A percentile compares a stretch with the other conserved stretches of the same genome.
phyloP scores from a whole-genome alignment of 2,329 filamentous ascomycete species.

The Cladosporium sp. region DNA sequence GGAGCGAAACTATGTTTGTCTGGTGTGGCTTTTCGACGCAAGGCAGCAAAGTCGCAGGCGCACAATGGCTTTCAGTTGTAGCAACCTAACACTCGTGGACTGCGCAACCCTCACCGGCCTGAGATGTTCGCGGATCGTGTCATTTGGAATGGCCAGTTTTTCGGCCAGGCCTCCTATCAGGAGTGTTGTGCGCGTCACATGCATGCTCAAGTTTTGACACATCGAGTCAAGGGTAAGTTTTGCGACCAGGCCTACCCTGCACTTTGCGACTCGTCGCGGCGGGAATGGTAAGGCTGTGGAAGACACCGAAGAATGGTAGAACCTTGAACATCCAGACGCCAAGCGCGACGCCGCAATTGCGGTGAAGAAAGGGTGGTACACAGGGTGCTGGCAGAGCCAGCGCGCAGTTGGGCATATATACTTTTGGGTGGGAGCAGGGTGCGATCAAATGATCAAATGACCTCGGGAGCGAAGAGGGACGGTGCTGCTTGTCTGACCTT shows the following conservation, averaged over 20 bases:
- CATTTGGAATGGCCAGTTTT: background rate
- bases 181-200: constrained; percentile 1
- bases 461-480: background rate
- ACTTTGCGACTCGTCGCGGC: constrained; percentile 2
- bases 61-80: background rate
- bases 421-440: background rate
- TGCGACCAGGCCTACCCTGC: constrained; percentile 8
- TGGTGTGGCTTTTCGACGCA: background rate
- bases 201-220: background rate
- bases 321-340: background rate
- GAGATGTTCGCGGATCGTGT: background rate
- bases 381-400: constrained; percentile 16
- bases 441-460: constrained; percentile 9
- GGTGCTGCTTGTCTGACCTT: constrained; percentile 4
- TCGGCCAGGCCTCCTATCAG: background rate
- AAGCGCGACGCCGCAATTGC: constrained; percentile 12
- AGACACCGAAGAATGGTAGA: constrained; percentile 2
- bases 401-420: constrained; percentile 18
- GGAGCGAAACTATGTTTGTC: background rate
- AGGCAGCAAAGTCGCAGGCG: background rate
- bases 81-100: background rate
- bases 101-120: background rate
- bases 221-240: constrained; percentile 5
- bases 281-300: constrained; percentile 8
- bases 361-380: constrained; percentile 15